Evolutionary conservation across 2,329 filamentous ascomycete species (phyloP).

Genomic region (Apiospora sp.): DNA sequence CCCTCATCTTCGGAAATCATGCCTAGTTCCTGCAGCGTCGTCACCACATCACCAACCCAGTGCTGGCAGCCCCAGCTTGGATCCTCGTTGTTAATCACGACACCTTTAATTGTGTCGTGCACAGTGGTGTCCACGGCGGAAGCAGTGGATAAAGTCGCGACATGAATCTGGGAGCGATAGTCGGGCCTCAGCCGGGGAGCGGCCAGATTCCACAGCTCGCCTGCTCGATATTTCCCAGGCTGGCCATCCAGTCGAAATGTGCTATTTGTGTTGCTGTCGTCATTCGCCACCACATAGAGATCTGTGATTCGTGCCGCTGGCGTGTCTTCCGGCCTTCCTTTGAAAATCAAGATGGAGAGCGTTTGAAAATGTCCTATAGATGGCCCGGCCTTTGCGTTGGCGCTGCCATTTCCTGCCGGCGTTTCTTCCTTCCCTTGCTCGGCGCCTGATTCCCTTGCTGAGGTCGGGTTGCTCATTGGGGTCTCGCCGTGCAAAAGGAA

Average conservation of each 20-base stretch:
- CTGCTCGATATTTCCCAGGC: conserved; percentile 37
- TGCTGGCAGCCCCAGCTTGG: conserved; percentile 28
- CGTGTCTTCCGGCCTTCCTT: conserved; percentile 40
- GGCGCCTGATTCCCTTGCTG: neutral
- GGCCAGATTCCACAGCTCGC: conserved; percentile 38
- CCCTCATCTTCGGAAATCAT: conserved; percentile 27
- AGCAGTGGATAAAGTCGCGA: conserved; percentile 26
- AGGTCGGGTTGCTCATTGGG: conserved; percentile 1
- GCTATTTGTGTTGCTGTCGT: conserved; percentile 39
- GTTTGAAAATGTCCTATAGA: neutral
- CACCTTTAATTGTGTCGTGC: conserved; percentile 25
- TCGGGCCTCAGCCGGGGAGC: conserved; percentile 37
- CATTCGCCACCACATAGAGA: conserved; percentile 39
- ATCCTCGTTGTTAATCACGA: conserved; percentile 26
- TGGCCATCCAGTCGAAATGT: conserved; percentile 41
- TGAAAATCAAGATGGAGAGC: conserved; percentile 43
- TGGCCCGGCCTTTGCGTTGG: neutral
- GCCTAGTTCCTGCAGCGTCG: conserved; percentile 23
- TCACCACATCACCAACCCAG: conserved; percentile 30
- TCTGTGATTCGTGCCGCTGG: conserved; percentile 41
- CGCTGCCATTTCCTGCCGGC: neutral
- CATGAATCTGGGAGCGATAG: conserved; percentile 36
- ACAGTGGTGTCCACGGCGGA: conserved; percentile 25
- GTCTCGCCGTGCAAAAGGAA: conserved; percentile 10
- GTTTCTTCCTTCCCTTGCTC: conserved; percentile 9